Evolutionary conservation across 306 rosid genomes (phyloP), one percentile per base, ranked within the genome.

Genomic region (Macrotyloma uniflorum): DNA sequence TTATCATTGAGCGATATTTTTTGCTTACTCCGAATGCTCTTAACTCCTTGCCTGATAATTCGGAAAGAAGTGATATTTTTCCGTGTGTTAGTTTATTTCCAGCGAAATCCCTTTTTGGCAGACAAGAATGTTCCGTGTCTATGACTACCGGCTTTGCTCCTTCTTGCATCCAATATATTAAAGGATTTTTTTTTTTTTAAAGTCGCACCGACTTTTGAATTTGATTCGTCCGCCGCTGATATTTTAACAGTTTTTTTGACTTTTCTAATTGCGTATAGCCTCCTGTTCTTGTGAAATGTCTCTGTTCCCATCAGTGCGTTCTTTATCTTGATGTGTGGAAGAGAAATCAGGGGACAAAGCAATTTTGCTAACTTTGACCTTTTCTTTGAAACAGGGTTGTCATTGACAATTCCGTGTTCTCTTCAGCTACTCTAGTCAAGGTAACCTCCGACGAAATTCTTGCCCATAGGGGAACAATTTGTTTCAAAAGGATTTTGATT

Each of bases 341-440:
- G 36, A 43, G 53, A 76, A 72, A 67, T 23, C 6, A 8, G n/a
- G 23, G 62, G 28, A 71, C 69, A 50, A 47, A 45, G 15, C 71
- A 10, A 45, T 38, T 45, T 81, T 26, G 76, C 87, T 85, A 86
- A 88, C 79, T 84, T 70, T 88, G 91, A 83, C 88, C 55, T 46
- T 64, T 81, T 47, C 54, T 79, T 0, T 19, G 76, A 38, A 73
- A 75, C 86, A 95, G 99, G 86, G 99, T 95, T 73, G 97, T 88
- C 70, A 91, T 95, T 78, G 99, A 95, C 81, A 92, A 95, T 88
- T 89, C 91, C 84, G 96, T 84, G 49, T 93, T 95, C 74, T 62
- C 94, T 59, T 84, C 82, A 30, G 90, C 98, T 45, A 95, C 99
- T 46, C 51, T 95, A 7, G 97, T 95, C 85, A 93, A 90, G 99